Percentiles rank a stretch among this genome's conserved stretches.
Conservation (phyloP, 1,284 basidiomycete species). For the Ustilago shanxiensis region DNA sequence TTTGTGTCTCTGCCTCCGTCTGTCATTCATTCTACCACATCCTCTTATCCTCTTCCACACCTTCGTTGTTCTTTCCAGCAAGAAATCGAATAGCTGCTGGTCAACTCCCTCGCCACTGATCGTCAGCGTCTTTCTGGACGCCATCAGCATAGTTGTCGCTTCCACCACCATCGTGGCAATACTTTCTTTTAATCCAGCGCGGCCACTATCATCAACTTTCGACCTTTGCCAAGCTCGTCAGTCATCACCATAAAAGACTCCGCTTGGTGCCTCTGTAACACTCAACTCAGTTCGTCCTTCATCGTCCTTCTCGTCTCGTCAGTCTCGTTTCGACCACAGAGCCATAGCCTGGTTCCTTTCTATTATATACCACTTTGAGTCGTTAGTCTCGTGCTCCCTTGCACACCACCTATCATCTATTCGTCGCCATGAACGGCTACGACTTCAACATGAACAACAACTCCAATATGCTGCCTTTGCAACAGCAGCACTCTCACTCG, state of each 20-base stretch:
- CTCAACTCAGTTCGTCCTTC: neutral
- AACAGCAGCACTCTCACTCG: constrained; percentile 17
- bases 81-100: neutral
- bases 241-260: neutral
- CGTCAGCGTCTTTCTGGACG: neutral
- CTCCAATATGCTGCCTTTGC: constrained; percentile 16
- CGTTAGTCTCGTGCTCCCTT: neutral
- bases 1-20: neutral
- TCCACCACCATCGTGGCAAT: neutral
- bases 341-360: neutral
- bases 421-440: constrained; percentile 25
- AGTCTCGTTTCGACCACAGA: neutral
- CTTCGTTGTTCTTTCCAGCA: neutral
- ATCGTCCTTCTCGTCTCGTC: constrained; percentile 1
- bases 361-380: neutral
- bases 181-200: neutral
- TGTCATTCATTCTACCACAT: neutral
- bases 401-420: neutral
- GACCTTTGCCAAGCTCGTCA: neutral
- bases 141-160: neutral
- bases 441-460: constrained; percentile 16
- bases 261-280: neutral
- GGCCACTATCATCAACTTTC: neutral
- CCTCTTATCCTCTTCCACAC: neutral
- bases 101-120: neutral